Evolutionary conservation across 2,329 filamentous ascomycete species (phyloP), one percentile per base, ranked within the genome.

Genomic region (Dryadomyces quercivorus): DNA sequence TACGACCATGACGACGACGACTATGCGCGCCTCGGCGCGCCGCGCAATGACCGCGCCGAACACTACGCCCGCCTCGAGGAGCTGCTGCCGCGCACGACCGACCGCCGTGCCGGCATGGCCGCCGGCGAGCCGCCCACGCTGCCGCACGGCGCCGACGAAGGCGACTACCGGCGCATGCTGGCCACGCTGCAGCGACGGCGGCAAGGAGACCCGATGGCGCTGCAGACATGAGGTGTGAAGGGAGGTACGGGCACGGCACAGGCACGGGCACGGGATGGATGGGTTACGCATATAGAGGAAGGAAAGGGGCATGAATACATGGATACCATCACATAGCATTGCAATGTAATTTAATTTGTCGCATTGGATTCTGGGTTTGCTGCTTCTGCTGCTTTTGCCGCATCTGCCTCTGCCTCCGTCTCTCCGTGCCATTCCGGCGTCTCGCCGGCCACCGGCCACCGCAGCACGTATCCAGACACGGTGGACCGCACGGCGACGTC

Each of bases 401-500:
- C 36, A 7, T 38, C 16, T 44, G 15, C 4, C 42, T 44, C n/a
- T 18, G 18, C 4, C 42, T 20, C 42, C 4, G 44, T 5, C 44
- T 46, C 21, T 26, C 21, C 44, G 57, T 59, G 15, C 21, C 50
- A 44, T 1, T 22, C 45, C 15, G 59, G 59, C 21, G 57, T 53
- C 34, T 57, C 58, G 7, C 51, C 66, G 50, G 66, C 64, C 54
- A 66, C 67, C 0, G 76, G 72, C 88, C 88, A 93, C 57, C 73
- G 74, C 59, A 94, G 68, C 57, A 82, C 76, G 68, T 87, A 94
- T 20, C 86, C 87, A 62, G 85, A 90, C 8, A 94, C 89, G 8
- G 88, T 95, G 66, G 87, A 84, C 59, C 88, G 80, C 56, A 95
- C 73, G 59, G 83, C 77, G 69, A 92, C 80, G 68, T 95, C 89